A percentile compares a stretch with the other conserved stretches of the same genome.
phyloP scores from a whole-genome alignment of 805 yeast species.

The Ogataea methylovora region DNA sequence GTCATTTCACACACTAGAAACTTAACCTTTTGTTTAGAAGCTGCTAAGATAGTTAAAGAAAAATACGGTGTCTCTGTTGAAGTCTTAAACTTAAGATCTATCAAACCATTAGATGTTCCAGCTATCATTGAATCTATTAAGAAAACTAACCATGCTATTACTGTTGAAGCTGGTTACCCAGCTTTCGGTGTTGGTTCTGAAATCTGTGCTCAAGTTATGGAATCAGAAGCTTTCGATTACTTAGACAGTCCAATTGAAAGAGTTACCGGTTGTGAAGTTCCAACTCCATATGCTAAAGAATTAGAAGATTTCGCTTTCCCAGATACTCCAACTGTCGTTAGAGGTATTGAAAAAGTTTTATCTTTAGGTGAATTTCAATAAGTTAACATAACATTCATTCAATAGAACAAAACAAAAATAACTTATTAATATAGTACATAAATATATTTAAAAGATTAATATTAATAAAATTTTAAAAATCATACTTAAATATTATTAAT shows the following conservation, averaged over 20 bases:
- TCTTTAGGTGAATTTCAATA: slow-evolving; percentile 35
- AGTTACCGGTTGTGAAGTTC: slow-evolving; percentile 99
- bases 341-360: slow-evolving; percentile 78
- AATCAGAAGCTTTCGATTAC: slow-evolving; percentile 95
- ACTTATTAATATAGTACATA: no score
- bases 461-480: no score
- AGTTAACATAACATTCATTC: no score
- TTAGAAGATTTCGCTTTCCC: slow-evolving; percentile 99
- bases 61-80: slow-evolving; percentile 86
- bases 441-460: no score
- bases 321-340: slow-evolving; percentile 80
- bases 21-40: slow-evolving; percentile 77
- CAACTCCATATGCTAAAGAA: slow-evolving; percentile 96
- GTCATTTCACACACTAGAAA: slow-evolving; percentile 90
- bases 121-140: slow-evolving; percentile 81
- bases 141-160: slow-evolving; percentile 93
- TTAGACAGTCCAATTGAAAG: slow-evolving; percentile 98
- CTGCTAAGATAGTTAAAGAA: slow-evolving; percentile 81
- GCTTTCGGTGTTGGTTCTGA: slow-evolving; percentile 98
- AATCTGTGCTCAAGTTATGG: slow-evolving; percentile 96
- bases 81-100: slow-evolving; percentile 91
- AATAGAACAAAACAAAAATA: no score
- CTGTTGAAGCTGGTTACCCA: slow-evolving; percentile 98
- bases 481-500: no score
- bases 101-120: slow-evolving; percentile 91